Evolutionary conservation across 768 basidiomycete genomes (phyloP), one percentile per base, ranked within the genome.

Genomic region (Cyclocybe cylindracea): DNA sequence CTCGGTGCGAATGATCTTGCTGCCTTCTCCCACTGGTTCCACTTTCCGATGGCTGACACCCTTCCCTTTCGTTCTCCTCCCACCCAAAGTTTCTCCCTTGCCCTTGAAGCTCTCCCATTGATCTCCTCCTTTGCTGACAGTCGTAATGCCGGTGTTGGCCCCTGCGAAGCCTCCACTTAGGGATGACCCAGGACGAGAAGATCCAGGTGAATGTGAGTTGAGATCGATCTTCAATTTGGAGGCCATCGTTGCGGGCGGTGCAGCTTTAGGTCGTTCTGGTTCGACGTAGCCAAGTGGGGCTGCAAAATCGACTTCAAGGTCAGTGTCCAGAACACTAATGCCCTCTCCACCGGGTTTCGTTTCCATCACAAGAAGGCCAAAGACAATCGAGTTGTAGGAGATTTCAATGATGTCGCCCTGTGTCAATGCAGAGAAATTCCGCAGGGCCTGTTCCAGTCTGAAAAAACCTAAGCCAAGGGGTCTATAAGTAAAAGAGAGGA

Each of bases 331-430:
- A 46, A 98, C 83, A 43, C 76, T 85, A 61, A 99, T 98, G 7
- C 94, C 96, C 51, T 84, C 84, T 14, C 88, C 91, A 7, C 89
- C 90, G 2, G 94, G 94, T 40, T 77, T 80, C 9, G 88, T 83
- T 70, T 98, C 96, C 93, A 98, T 97, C 35, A 99, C 87, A 39
- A 98, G 84, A 41, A 99, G 80, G 45, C 94, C 92, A 66, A 99
- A 98, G 16, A 93, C 81, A 62, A 99, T 93, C 0, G 86, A 86
- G 67, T 98, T 98, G 72, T 99, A 98, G n/a, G 78, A 85, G 63
- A 99, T 96, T 71, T 98, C 97, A 66, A 99, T 92, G 55, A 97
- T 96, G 65, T 99, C 97, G 39, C 94, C 94, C 62, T 94, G 91
- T 0, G 95, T 94, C 19, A 99, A 77, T 13, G 85, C 84, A 29